A percentile compares a stretch with the other conserved stretches of the same genome.
Conservation (phyloP, 2,329 filamentous ascomycete genomes). For the Colletotrichum salicis region DNA sequence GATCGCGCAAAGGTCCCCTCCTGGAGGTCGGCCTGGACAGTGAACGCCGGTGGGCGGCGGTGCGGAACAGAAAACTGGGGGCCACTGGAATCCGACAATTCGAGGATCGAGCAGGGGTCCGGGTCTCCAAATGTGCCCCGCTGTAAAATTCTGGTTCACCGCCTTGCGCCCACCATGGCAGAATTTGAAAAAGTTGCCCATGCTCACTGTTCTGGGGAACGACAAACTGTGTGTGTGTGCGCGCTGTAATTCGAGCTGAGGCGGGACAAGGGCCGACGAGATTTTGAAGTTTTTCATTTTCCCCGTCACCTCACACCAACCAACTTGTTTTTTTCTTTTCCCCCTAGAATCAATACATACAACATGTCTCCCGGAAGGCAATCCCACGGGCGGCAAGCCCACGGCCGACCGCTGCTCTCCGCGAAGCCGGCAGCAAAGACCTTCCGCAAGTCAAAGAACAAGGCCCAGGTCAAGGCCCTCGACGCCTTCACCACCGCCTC, state of each 20-base stretch:
- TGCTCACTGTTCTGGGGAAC: neutral
- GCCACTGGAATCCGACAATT: neutral
- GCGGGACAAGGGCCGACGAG: neutral
- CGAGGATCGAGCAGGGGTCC: neutral
- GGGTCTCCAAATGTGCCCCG: neutral
- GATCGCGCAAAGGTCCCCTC: slow-evolving; percentile 11
- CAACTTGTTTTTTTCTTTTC: neutral
- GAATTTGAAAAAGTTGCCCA: slow-evolving; percentile 35
- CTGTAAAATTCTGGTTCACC: slow-evolving; percentile 36
- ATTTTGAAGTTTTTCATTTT: neutral
- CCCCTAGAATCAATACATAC: neutral
- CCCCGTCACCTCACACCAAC: neutral
- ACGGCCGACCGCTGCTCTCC: slow-evolving; percentile 63
- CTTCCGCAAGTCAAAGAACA: slow-evolving; percentile 59
- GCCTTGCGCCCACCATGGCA: slow-evolving; percentile 36
- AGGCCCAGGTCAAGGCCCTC: slow-evolving; percentile 59
- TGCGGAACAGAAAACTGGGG: neutral
- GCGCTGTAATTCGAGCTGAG: neutral
- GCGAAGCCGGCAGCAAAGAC: slow-evolving; percentile 46
- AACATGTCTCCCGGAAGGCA: slow-evolving; percentile 55
- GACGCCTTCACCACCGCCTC: slow-evolving; percentile 69
- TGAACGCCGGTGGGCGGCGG: slow-evolving; percentile 1
- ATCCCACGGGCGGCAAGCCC: slow-evolving; percentile 62
- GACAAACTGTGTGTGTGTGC: neutral
- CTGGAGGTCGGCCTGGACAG: no score